Base-by-base conservation (phyloP, 768 basidiomycete species). In the Lactarius quietus region DNA sequence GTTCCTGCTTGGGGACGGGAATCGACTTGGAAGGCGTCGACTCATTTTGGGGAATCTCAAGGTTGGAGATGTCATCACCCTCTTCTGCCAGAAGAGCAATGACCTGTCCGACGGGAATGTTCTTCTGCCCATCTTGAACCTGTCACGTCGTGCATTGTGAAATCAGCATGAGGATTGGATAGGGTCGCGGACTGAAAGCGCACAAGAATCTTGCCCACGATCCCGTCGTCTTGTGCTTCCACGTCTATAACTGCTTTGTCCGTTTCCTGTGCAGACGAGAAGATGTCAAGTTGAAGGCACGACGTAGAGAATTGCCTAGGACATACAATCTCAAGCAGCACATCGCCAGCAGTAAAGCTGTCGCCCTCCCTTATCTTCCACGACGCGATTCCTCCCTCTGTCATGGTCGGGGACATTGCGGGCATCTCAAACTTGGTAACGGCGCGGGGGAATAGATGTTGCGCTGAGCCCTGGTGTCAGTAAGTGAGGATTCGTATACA, bases 201-300 rank as follows among this genome's bases (percentile, higher is more conserved):
- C 72, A 95, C 95, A 72, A 99, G 70, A 68, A 98, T 96, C 80
- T 93, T 98, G 62, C 90, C 95, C 73, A 99, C 77, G 18, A 98
- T 77, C 68, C 97, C 97, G 72, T 98, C 95, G 35, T 98, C 96
- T 77, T 95, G 95, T 17, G 97, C 95, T 78, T 99, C 97, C 8
- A 99, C 96, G 75, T 99, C 97, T 73, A 98, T 97, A 2, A 94
- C 95, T 18, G 96, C 92, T 76, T 93, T 93, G 82, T 94, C 92
- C 51, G 92, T 94, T 82, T 94, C 92, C 92, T 94, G 76, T 60
- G n/a, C 45, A 28, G 48, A 65, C 20, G 33, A 41, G 51, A 41
- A 63, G 26, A n/a, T 26, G 52, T 62, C 51, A 55, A 41, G 26
- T 14, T 23, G 52, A 35, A 56, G 26, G n/a, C 57, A 38, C 52